Conservation (phyloP, 75 land plant species). For the Pseudotsuga menziesii region DNA sequence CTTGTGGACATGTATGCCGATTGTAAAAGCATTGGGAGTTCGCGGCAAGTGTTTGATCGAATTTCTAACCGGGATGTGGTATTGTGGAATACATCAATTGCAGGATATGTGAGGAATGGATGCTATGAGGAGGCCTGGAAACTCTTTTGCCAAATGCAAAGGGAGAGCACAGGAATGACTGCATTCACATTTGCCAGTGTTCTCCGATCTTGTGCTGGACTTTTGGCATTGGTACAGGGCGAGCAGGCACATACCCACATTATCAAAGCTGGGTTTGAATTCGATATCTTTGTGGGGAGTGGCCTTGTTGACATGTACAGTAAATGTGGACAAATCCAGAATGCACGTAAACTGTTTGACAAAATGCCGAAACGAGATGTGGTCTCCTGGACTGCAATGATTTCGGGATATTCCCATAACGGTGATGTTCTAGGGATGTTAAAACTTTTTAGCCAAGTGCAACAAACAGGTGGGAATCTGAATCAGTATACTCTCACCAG, state of each 20-base stretch:
- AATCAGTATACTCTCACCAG: constrained; percentile 28
- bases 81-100: neutral
- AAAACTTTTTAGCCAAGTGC: constrained; percentile 25
- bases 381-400: constrained; percentile 42
- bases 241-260: constrained; percentile 62
- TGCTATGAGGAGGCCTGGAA: constrained; percentile 26
- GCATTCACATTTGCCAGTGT: constrained; percentile 46
- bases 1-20: constrained; percentile 2
- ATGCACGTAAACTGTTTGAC: constrained; percentile 32
- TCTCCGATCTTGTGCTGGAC: constrained; percentile 40
- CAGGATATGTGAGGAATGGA: constrained; percentile 1
- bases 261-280: constrained; percentile 38
- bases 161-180: constrained; percentile 36
- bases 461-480: constrained; percentile 4
- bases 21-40: too few relatives aligned
- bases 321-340: constrained; percentile 18
- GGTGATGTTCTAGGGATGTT: constrained; percentile 23
- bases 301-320: constrained; percentile 66
- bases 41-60: too few relatives aligned
- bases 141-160: constrained; percentile 29
- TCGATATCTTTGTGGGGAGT: constrained; percentile 59
- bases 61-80: neutral
- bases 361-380: constrained; percentile 20
- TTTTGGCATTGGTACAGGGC: constrained; percentile 57
- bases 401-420: constrained; percentile 28